phyloP scores from a whole-genome alignment of 2,329 filamentous ascomycete species.

The Bipolaris sorokiniana region DNA sequence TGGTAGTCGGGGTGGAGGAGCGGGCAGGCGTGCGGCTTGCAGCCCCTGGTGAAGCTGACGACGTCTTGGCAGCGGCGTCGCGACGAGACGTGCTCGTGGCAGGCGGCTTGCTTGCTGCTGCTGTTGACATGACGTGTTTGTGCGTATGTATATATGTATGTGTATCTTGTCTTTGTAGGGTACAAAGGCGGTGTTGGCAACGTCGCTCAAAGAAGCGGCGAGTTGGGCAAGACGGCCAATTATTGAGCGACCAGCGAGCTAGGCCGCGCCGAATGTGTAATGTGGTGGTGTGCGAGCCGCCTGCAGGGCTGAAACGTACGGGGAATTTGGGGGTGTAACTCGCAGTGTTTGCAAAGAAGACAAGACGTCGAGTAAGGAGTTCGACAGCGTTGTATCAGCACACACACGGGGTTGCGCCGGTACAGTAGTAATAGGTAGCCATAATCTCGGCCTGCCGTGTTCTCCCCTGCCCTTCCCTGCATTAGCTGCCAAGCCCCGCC shows the following conservation, averaged over 20 bases:
- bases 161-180: constrained; percentile 8
- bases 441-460: constrained; percentile 20
- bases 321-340: constrained; percentile 8
- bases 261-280: constrained; percentile 11
- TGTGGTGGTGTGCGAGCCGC: constrained; percentile 7
- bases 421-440: constrained; percentile 25
- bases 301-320: not conserved
- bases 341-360: constrained; percentile 13
- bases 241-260: constrained; percentile 15
- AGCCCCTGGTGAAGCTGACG: constrained; percentile 41
- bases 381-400: constrained; percentile 7
- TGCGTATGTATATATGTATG: not conserved
- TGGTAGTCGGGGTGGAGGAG: constrained; percentile 38
- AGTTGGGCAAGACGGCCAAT: constrained; percentile 17
- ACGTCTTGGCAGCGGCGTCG: constrained; percentile 27
- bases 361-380: constrained; percentile 13
- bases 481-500: constrained; percentile 23
- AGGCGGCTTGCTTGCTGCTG: constrained; percentile 46
- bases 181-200: constrained; percentile 19
- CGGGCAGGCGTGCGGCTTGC: constrained; percentile 43
- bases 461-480: constrained; percentile 19
- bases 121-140: constrained; percentile 40
- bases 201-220: constrained; percentile 19
- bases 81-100: constrained; percentile 40
- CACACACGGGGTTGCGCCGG: constrained; percentile 16